These are phyloP conservation scores for Ophiostoma angusticollis DNA, from an alignment of 2,329 filamentous ascomycete species.

Conservation along the genomic window DNA sequence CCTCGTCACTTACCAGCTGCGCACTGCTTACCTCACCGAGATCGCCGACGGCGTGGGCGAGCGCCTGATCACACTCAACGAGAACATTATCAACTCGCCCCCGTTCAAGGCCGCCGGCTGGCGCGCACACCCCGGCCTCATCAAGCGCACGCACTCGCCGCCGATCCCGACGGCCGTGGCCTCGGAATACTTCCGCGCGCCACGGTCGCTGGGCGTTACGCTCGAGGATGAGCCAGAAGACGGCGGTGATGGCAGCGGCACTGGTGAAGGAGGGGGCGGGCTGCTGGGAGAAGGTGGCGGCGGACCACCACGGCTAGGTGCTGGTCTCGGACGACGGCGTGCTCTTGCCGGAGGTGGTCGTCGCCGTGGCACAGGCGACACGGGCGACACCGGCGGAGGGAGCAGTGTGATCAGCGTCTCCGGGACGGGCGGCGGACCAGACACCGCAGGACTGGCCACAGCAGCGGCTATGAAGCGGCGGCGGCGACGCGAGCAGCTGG, in stretches of 20 bases:
- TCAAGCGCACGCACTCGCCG: slow-evolving; percentile 74
- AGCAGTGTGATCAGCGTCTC: slow-evolving; percentile 5
- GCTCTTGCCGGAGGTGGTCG: neutral
- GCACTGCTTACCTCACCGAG: slow-evolving; percentile 65
- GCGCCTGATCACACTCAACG: slow-evolving; percentile 69
- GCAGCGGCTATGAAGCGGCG: slow-evolving; percentile 56
- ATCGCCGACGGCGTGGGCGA: slow-evolving; percentile 78
- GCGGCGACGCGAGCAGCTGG: slow-evolving; percentile 57
- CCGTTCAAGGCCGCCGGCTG: slow-evolving; percentile 76
- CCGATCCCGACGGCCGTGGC: slow-evolving; percentile 73
- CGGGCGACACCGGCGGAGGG: neutral
- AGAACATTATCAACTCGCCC: slow-evolving; percentile 64
- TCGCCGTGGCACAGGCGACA: neutral
- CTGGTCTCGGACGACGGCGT: no score
- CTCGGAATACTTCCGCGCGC: slow-evolving; percentile 71
- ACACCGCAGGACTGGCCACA: slow-evolving; percentile 55
- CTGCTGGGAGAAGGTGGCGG: slow-evolving; percentile 37
- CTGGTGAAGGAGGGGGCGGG: slow-evolving; percentile 29
- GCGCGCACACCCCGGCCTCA: slow-evolving; percentile 58
- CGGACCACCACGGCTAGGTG: no score
- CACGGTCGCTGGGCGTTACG: slow-evolving; percentile 47
- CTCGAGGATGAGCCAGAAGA: slow-evolving; percentile 62
- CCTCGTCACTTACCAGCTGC: slow-evolving; percentile 71
- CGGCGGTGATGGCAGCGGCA: slow-evolving; percentile 30
- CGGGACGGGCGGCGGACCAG: slow-evolving; percentile 35